A percentile compares a stretch with the other conserved stretches of the same genome.
phyloP scores from a whole-genome alignment of 768 basidiomycete species.

The Mycena capillaripes region DNA sequence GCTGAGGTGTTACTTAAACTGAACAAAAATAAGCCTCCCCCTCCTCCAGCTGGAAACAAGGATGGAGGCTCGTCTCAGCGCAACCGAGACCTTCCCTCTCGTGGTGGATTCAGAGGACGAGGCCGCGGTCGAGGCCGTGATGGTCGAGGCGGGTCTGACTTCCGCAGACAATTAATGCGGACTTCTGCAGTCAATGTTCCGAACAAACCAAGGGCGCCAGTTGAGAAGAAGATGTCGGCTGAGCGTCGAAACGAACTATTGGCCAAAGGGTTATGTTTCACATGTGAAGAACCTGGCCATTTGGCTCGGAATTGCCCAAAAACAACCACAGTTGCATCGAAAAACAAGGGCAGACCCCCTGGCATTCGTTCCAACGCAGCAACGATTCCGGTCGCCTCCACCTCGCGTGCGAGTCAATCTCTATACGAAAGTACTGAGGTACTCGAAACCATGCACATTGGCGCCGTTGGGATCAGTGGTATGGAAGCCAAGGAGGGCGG shows the following conservation, averaged over 20 bases:
- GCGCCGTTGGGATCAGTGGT: background rate
- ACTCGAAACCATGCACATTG: background rate
- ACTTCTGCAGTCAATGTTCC: background rate
- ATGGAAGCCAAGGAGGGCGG: conserved; percentile 4
- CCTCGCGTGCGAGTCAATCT: background rate
- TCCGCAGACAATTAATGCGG: background rate
- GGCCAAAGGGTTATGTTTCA: background rate
- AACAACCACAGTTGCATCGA: background rate
- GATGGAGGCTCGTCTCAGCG: background rate
- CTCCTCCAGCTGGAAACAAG: background rate
- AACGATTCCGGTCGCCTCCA: background rate
- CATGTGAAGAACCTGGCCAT: background rate
- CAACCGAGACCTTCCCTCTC: background rate
- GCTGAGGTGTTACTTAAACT: background rate
- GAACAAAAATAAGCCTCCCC: background rate
- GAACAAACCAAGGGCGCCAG: background rate
- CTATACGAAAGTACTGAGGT: background rate
- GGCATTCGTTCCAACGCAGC: background rate
- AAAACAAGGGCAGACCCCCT: background rate
- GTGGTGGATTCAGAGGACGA: background rate
- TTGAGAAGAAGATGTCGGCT: background rate
- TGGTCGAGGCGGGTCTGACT: background rate
- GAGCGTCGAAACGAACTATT: background rate
- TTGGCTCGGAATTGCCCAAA: background rate
- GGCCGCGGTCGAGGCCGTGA: background rate